These are phyloP conservation scores for Sphaerulina musiva DNA, from an alignment of 2,329 filamentous ascomycete species.

Conservation along the genomic window DNA sequence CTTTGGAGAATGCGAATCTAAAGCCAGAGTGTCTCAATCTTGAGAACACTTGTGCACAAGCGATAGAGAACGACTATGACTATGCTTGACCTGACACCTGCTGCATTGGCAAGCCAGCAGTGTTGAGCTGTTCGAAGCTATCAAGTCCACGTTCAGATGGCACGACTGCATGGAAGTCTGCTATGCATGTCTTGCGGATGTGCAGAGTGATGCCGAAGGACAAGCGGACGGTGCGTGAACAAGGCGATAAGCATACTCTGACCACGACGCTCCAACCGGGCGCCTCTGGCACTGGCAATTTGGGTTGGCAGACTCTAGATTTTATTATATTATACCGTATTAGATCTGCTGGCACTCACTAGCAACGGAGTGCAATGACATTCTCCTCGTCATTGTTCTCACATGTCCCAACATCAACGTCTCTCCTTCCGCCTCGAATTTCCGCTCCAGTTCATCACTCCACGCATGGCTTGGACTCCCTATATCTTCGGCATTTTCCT, in stretches of 20 bases:
- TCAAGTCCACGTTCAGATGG: not conserved
- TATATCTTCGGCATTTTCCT: constrained; percentile 62
- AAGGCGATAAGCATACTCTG: too few relatives aligned
- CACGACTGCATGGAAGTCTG: not conserved
- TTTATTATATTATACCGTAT: too few relatives aligned
- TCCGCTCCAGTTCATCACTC: not conserved
- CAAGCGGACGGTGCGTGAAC: too few relatives aligned
- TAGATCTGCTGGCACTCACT: too few relatives aligned
- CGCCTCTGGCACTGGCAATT: too few relatives aligned
- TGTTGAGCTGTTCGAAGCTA: not conserved
- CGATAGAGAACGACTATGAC: not conserved
- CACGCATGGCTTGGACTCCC: not conserved
- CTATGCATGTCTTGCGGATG: not conserved
- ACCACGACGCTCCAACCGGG: too few relatives aligned
- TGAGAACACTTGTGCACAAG: not conserved
- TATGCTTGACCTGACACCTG: not conserved
- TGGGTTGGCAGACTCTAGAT: too few relatives aligned
- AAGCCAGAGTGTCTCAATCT: not conserved
- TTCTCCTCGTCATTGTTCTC: too few relatives aligned
- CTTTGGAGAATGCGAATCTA: not conserved
- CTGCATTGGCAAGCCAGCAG: not conserved
- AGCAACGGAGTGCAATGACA: too few relatives aligned
- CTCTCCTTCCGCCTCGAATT: not conserved
- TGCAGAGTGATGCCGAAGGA: too few relatives aligned
- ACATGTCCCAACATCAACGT: too few relatives aligned